phyloP scores from a whole-genome alignment of 169 alveolate genomes.

The Pseudocohnilembus persalinus region DNA sequence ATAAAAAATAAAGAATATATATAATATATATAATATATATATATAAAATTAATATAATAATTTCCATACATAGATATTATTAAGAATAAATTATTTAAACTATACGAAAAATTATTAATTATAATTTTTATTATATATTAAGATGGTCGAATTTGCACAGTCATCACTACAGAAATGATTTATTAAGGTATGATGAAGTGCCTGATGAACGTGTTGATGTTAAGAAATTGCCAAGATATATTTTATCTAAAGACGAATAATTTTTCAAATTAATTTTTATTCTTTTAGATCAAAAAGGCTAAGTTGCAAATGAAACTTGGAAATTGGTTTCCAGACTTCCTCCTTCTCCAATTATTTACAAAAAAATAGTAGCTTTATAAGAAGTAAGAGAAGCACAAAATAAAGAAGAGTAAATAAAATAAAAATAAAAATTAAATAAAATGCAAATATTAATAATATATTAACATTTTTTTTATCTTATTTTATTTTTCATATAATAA shows the following conservation, averaged over 20 bases:
- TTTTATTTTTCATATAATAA: too few species aligned
- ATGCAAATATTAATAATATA: too few species aligned
- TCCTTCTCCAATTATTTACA: constrained; percentile 58
- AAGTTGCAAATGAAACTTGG: constrained; percentile 64
- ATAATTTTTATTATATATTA: too few species aligned
- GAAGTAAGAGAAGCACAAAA: constrained; percentile 7
- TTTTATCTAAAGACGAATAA: constrained; percentile 44
- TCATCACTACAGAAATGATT: constrained; percentile 74
- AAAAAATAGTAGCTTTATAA: constrained; percentile 51
- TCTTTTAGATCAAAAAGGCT: constrained; percentile 48
- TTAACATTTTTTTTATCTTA: too few species aligned
- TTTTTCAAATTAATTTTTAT: constrained; percentile 58
- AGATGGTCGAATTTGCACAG: constrained; percentile 73
- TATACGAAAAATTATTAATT: too few species aligned
- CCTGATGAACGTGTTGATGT: constrained; percentile 36
- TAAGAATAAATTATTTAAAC: too few species aligned
- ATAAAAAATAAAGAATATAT: constrained; percentile 35
- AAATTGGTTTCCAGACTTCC: constrained; percentile 54
- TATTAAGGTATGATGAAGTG: constrained; percentile 55
- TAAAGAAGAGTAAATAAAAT: background rate
- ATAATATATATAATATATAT: constrained; percentile 31
- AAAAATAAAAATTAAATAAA: too few species aligned
- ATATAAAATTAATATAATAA: too few species aligned
- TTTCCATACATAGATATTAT: too few species aligned
- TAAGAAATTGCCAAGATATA: constrained; percentile 62